phyloP scores from a whole-genome alignment of 495 filamentous ascomycete species.

The Parathielavia appendiculata region DNA sequence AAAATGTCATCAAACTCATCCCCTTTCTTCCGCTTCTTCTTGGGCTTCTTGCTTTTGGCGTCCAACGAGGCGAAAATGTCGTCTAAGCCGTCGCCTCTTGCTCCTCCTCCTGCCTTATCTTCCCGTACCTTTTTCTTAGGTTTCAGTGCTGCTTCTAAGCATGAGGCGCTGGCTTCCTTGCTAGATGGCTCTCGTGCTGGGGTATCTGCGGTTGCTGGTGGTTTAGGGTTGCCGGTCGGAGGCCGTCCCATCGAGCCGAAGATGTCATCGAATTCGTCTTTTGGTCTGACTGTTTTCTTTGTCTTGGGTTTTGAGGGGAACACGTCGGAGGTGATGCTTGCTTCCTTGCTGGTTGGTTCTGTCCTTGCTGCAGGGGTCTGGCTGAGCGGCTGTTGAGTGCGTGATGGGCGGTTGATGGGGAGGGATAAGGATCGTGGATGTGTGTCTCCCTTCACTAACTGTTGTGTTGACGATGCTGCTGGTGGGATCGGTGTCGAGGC shows the following conservation, averaged over 20 bases:
- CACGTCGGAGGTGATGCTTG: constrained; percentile 7
- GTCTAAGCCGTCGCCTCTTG: constrained; percentile 34
- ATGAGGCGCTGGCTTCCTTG: no score
- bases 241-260: constrained; percentile 15
- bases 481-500: constrained; percentile 4
- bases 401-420: not conserved
- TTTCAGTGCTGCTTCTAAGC: not conserved
- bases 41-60: constrained; percentile 6
- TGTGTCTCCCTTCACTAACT: not conserved
- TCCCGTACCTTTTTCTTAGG: not conserved
- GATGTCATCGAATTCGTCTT: constrained; percentile 33
- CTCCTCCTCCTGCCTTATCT: not conserved
- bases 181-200: not conserved
- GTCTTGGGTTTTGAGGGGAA: constrained; percentile 1
- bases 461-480: constrained; percentile 1
- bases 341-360: not conserved
- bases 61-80: constrained; percentile 29
- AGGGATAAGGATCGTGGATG: constrained; percentile 4
- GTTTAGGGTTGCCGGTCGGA: no score
- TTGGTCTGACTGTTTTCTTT: constrained; percentile 11
- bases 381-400: not conserved
- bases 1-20: constrained; percentile 37
- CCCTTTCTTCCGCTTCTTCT: constrained; percentile 25
- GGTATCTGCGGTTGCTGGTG: not conserved
- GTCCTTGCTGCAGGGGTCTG: not conserved